Evolutionary conservation across 345 rosid genomes (phyloP).

Genomic region (Rubroshorea leprosula): DNA sequence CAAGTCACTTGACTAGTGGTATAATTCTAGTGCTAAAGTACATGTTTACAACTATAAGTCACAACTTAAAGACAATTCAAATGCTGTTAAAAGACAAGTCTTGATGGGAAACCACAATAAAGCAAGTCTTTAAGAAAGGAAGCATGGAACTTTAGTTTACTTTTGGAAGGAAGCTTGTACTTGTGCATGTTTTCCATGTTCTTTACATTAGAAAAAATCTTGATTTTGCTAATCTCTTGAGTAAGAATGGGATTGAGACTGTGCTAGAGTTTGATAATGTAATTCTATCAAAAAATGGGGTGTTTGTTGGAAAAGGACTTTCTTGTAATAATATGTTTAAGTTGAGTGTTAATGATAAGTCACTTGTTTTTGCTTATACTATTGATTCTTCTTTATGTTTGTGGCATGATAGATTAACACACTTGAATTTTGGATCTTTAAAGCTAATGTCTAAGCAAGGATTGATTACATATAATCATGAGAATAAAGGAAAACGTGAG

Average conservation of each 20-base stretch:
- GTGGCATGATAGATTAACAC: slow-evolving; percentile 10
- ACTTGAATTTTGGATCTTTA: background rate
- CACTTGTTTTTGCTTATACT: background rate
- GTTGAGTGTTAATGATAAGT: background rate
- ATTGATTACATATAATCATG: background rate
- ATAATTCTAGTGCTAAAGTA: too few relatives aligned
- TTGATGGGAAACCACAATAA: too few relatives aligned
- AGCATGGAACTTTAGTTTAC: background rate
- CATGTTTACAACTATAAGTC: too few relatives aligned
- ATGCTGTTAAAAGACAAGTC: too few relatives aligned
- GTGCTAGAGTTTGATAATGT: background rate
- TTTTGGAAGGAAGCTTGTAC: background rate
- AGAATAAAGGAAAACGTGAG: background rate
- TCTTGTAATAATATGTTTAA: slow-evolving; percentile 7
- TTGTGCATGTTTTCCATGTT: slow-evolving; percentile 6
- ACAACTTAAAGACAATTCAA: too few relatives aligned
- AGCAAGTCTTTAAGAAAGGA: background rate
- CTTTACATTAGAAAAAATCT: background rate
- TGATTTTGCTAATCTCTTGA: background rate
- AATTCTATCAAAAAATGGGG: background rate
- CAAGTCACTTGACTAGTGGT: too few relatives aligned
- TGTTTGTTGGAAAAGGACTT: slow-evolving; percentile 5
- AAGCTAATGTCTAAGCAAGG: slow-evolving; percentile 5
- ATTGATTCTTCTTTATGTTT: slow-evolving; percentile 4
- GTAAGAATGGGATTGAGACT: slow-evolving; percentile 7